Conservation (phyloP, 1,284 basidiomycete genomes). For the Xanthoconium separans region DNA sequence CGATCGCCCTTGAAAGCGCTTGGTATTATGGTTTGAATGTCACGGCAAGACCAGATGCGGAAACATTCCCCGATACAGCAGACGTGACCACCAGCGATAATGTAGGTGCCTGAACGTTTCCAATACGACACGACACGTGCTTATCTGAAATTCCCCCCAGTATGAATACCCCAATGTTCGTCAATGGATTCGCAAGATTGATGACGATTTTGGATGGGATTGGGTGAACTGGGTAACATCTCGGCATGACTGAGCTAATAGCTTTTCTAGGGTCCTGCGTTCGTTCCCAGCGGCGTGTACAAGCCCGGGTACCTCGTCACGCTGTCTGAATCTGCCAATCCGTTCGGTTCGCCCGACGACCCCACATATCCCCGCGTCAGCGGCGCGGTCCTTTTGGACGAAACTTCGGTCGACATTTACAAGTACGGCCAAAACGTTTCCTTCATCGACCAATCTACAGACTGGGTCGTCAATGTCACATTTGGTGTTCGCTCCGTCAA, state of each 20-base stretch:
- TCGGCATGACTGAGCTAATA: background rate
- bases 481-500: constrained; percentile 48
- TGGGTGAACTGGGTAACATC: constrained; percentile 40
- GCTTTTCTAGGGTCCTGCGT: constrained; percentile 49
- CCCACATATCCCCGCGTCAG: constrained; percentile 18
- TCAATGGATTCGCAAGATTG: constrained; percentile 50
- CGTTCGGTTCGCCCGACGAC: constrained; percentile 16
- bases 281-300: constrained; percentile 54
- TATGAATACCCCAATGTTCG: constrained; percentile 52
- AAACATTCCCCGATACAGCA: constrained; percentile 34
- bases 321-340: constrained; percentile 30
- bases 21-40: constrained; percentile 54
- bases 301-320: constrained; percentile 53
- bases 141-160: constrained; percentile 25
- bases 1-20: constrained; percentile 53
- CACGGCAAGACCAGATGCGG: constrained; percentile 46
- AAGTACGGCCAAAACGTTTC: constrained; percentile 48
- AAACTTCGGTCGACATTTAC: constrained; percentile 53
- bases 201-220: constrained; percentile 40
- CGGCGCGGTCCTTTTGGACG: constrained; percentile 48
- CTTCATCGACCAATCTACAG: constrained; percentile 40
- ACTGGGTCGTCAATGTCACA: constrained; percentile 57
- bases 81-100: constrained; percentile 6
- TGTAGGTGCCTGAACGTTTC: constrained; percentile 2
- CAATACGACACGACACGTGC: background rate